These are phyloP conservation scores for Phanerochaete carnosa DNA, from an alignment of 768 basidiomycete species.

Conservation along the genomic window DNA sequence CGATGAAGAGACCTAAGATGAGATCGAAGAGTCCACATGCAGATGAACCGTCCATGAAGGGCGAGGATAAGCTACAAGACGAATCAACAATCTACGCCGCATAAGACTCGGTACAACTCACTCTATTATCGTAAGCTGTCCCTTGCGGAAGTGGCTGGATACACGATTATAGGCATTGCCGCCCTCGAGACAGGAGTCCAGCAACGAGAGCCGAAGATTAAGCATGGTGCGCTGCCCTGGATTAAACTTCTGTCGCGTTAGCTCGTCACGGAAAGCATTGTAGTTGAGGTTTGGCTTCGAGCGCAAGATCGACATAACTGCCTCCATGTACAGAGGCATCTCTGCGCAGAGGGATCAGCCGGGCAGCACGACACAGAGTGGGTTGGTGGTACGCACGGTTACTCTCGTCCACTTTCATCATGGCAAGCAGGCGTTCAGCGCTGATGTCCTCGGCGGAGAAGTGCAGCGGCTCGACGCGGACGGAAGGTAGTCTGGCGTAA, in stretches of 20 bases:
- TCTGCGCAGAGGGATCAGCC: conserved; percentile 11
- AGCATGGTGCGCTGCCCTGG: conserved; percentile 51
- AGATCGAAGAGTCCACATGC: conserved; percentile 76
- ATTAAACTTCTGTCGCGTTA: conserved; percentile 54
- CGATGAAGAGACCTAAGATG: conserved; percentile 59
- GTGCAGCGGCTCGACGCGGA: conserved; percentile 48
- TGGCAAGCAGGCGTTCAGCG: conserved; percentile 58
- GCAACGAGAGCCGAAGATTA: conserved; percentile 58
- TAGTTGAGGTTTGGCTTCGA: conserved; percentile 58
- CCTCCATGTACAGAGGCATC: conserved; percentile 56
- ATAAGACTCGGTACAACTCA: not conserved
- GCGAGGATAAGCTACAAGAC: conserved; percentile 55
- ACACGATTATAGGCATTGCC: conserved; percentile 10
- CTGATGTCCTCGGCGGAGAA: conserved; percentile 57
- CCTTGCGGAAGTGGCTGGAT: conserved; percentile 44
- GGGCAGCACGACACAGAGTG: not conserved
- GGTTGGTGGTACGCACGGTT: conserved; percentile 41
- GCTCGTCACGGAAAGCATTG: conserved; percentile 40
- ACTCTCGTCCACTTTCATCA: conserved; percentile 56
- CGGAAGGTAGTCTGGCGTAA: conserved; percentile 44
- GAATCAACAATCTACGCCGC: no score
- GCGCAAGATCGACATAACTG: conserved; percentile 53
- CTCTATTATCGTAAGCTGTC: conserved; percentile 66
- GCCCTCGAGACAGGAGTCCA: conserved; percentile 54
- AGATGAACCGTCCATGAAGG: conserved; percentile 64